Base-by-base conservation (phyloP, 495 filamentous ascomycete genomes). In the Penicillium waksmanii region DNA sequence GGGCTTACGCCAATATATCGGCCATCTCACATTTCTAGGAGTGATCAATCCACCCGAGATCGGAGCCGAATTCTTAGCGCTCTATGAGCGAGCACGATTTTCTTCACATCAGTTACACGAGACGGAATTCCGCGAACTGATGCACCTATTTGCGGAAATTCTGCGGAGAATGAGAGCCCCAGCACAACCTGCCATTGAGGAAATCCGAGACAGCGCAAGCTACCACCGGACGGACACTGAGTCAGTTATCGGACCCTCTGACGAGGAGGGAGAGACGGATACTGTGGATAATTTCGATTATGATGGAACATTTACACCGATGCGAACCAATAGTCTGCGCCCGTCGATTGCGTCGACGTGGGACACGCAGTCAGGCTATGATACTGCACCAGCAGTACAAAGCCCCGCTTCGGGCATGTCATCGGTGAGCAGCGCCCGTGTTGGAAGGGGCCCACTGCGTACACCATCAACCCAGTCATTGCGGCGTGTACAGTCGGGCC, bases 1-100 rank as follows among this genome's bases (percentile, higher is more conserved):
- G 89, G 89, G 89, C 1, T 75, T 98, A 56, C 82, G 92, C 10
- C 88, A 90, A 62, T 98, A 97, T 65, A 74, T 97, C 3, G 70
- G 71, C 1, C 85, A 88, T 51, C 84, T 98, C n/a, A 82, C 84
- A 6, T 74, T 75, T 1, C 69, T 96, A 36, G 83, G 82, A 2
- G 81, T 93, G 25, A 78, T 97, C 47, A 74, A 80, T 9, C 80
- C 83, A 1, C 78, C 84, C 2, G 79, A 78, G 23, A 69, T 85
- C 0, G 84, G 80, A 0, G 73, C 74, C 0, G 74, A 84, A 1
- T 98, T 98, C 65, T 71, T 98, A 17, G 67, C 76, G 1, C 73
- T 82, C 9, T 98, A 97, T 72, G 95, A 98, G 76, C 76, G 80
- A 35, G 92, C 93, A 0, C 84, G 95, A 27, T 98, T 96, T 72